Base-by-base conservation (phyloP, 2,329 filamentous ascomycete species). In the Talaromyces sp. region DNA sequence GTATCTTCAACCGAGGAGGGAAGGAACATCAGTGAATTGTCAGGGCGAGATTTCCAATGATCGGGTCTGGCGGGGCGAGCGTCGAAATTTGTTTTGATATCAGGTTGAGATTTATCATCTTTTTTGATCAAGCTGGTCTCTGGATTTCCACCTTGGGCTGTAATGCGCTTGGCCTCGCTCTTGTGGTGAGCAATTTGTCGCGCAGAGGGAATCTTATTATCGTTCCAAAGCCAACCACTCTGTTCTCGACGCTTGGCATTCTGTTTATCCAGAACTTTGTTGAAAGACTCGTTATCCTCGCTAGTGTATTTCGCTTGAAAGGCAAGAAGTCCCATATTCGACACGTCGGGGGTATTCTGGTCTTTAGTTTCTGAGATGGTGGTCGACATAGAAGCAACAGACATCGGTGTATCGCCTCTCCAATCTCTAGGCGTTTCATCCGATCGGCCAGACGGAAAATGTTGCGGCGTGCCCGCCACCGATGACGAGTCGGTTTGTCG, bases 261-360 rank as follows among this genome's bases (percentile, higher is more conserved):
- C 67, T 97, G 91, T 65, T 87, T 89, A 75, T 99, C 94, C 24
- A 97, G 78, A 1, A 99, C 80, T 63, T 87, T 88, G 73, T 96
- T 96, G 77, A 99, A 97, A 63, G 90, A 95, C 69, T 97, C 94
- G 68, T 97, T 97, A 70, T 99, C 94, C 72, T 99, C 94, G 66
- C 91, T 96, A 1, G 93, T 99, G 75, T 97, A 97, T 62, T 90
- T 93, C 3, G 89, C 83, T 68, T 99, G 94, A 65, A 97, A 99
- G 1, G 87, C 84, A 48, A 87, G 85, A 1, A 99, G 81, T 54
- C 88, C 91, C 79, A 97, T 85, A 62, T 87, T 87, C 37, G 87
- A 69, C 2, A 74, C 85, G 68, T 96, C 87, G 16, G 90, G 78
- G 2, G 29, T 80, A 73, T 52, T 76, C 49, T 75, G 42, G 77